Evolutionary conservation across 345 rosid species (phyloP).

Genomic region (Viola odorata): DNA sequence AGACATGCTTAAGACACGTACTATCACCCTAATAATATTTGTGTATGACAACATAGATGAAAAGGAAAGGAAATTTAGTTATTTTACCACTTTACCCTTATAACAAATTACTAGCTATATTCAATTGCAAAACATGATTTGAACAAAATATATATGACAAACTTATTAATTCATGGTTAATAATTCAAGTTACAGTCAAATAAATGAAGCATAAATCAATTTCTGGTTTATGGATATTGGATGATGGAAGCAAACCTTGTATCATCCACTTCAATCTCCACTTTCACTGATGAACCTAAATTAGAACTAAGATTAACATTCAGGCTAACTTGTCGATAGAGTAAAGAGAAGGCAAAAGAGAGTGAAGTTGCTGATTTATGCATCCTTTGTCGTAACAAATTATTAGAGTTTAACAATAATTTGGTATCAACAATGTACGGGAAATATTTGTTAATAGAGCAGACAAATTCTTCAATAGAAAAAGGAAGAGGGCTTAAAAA

Average conservation of each 20-base stretch:
- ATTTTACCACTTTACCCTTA: too few species aligned
- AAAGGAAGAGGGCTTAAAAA: slow-evolving; percentile 80
- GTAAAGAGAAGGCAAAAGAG: slow-evolving; percentile 56
- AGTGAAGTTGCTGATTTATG: slow-evolving; percentile 67
- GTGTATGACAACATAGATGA: too few species aligned
- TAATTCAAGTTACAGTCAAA: too few species aligned
- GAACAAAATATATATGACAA: too few species aligned
- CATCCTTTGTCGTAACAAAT: slow-evolving; percentile 45
- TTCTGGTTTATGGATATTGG: not conserved
- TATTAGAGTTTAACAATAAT: slow-evolving; percentile 61
- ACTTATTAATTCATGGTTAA: too few species aligned
- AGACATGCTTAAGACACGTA: too few species aligned
- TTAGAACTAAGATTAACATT: slow-evolving; percentile 28
- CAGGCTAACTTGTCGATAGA: slow-evolving; percentile 64
- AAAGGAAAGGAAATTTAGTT: too few species aligned
- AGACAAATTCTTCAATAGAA: slow-evolving; percentile 61
- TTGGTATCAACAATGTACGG: slow-evolving; percentile 82
- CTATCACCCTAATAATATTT: too few species aligned
- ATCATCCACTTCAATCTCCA: slow-evolving; percentile 78
- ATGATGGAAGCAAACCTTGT: slow-evolving; percentile 44
- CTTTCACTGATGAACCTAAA: slow-evolving; percentile 37
- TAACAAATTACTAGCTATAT: too few species aligned
- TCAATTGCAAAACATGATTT: too few species aligned
- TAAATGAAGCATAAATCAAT: not conserved
- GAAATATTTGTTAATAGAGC: slow-evolving; percentile 50